phyloP scores from a whole-genome alignment of 2,329 filamentous ascomycete genomes.

The Hypoxylon sp. region DNA sequence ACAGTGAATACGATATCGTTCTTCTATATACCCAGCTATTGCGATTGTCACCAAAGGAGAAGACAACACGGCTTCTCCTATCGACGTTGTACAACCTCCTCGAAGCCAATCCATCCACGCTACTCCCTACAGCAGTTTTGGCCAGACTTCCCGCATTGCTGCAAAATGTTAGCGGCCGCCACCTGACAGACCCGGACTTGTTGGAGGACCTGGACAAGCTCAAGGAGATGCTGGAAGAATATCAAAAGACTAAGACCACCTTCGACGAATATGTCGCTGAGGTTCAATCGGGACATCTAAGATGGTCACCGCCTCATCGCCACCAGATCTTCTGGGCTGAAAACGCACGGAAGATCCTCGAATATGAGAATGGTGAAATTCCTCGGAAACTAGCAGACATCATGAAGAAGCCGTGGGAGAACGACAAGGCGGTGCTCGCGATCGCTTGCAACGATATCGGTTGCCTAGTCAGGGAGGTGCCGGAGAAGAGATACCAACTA shows the following conservation, averaged over 20 bases:
- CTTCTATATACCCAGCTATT: slow-evolving; percentile 93
- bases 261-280: slow-evolving; percentile 93
- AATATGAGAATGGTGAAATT: slow-evolving; percentile 84
- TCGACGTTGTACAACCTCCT: slow-evolving; percentile 93
- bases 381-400: slow-evolving; percentile 89
- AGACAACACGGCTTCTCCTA: slow-evolving; percentile 92
- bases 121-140: slow-evolving; percentile 88
- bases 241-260: slow-evolving; percentile 79
- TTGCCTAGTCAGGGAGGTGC: slow-evolving; percentile 88
- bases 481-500: slow-evolving; percentile 83
- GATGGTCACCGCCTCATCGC: slow-evolving; percentile 93
- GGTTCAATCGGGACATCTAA: slow-evolving; percentile 86
- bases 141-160: slow-evolving; percentile 82
- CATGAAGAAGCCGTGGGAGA: slow-evolving; percentile 79
- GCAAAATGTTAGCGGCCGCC: slow-evolving; percentile 73
- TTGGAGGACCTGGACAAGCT: slow-evolving; percentile 73
- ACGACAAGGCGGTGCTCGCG: slow-evolving; percentile 88
- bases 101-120: slow-evolving; percentile 75
- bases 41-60: slow-evolving; percentile 94
- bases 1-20: slow-evolving; percentile 91
- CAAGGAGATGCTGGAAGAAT: slow-evolving; percentile 75
- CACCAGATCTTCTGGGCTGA: slow-evolving; percentile 92
- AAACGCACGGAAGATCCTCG: slow-evolving; percentile 88
- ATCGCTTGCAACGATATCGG: slow-evolving; percentile 95
- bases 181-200: slow-evolving; percentile 75